Conservation (phyloP, 1,139 yeast species). For the Tardiomyces digboiensis region DNA sequence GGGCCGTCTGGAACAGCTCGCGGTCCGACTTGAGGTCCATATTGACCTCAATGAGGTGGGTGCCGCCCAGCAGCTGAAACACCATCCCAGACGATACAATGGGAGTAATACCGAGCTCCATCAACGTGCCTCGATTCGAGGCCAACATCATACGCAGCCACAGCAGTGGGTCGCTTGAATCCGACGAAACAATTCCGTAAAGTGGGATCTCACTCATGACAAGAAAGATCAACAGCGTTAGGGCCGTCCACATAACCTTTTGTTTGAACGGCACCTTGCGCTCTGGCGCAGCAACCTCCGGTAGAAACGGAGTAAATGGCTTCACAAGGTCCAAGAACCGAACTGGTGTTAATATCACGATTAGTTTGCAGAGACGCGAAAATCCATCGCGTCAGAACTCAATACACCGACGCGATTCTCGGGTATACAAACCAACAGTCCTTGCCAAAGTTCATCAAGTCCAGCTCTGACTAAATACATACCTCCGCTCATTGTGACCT, state of each 20-base stretch:
- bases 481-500: neutral
- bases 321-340: constrained; percentile 91
- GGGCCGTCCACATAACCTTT: constrained; percentile 96
- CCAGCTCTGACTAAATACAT: too few relatives aligned
- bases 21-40: constrained; percentile 82
- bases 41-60: constrained; percentile 80
- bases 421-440: too few relatives aligned
- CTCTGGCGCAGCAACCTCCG: constrained; percentile 94
- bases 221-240: constrained; percentile 82
- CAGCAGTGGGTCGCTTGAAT: constrained; percentile 84
- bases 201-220: constrained; percentile 97
- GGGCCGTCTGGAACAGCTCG: constrained; percentile 87
- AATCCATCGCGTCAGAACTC: too few relatives aligned
- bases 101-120: constrained; percentile 86
- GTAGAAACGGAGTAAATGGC: constrained; percentile 89
- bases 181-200: constrained; percentile 91
- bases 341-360: constrained; percentile 31
- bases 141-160: constrained; percentile 99
- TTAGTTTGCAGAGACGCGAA: too few relatives aligned
- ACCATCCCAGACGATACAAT: constrained; percentile 83
- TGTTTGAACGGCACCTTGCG: constrained; percentile 73
- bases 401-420: too few relatives aligned
- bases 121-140: constrained; percentile 91
- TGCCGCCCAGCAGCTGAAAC: constrained; percentile 92
- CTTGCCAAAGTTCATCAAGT: too few relatives aligned